Evolutionary conservation across 1,284 basidiomycete species (phyloP), one percentile per base, ranked within the genome.

Genomic region (Apiotrichum sp.): DNA sequence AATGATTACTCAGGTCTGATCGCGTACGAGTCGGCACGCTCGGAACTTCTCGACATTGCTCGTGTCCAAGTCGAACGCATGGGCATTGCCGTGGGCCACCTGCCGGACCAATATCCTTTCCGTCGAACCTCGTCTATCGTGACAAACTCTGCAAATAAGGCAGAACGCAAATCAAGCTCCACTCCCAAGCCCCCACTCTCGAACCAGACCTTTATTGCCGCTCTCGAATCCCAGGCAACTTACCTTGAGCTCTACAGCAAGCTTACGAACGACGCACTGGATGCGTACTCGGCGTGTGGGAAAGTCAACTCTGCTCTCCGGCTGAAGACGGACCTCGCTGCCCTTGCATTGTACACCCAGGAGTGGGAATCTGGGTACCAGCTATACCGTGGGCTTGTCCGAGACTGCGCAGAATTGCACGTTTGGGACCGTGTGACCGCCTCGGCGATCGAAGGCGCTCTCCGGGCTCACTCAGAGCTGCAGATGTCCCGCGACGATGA

Each of bases 291-390:
- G 44, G 85, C 83, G 57, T 85, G 87, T 13, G 86, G 86, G 4
- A 83, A 92, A 49, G 81, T 85, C 48, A 88, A 93, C 66, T 90
- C 88, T 65, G 88, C 89, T 1, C 76, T 93, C 43, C 87, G 87
- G 65, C 77, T 96, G 46, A 89, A 91, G 65, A 87, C 86, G 2
- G 85, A 83, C 65, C 79, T 97, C 3, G 93, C 92, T 0, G 87
- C 87, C 7, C 81, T 98, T 22, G 89, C 96, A 64, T 73, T 87
- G 89, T 53, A 65, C 36, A 55, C 58, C 4, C 29, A 69, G 44
- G 62, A 70, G 16, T 72, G 62, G 59, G 36, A 45, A 5, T 35
- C 60, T 13, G 70, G 71, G 1, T 71, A 71, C 51, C 64, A 68
- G 35, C 59, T 67, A 6, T 70, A 57, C 42, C 58, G 68, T n/a